Evolutionary conservation across 2,329 filamentous ascomycete genomes (phyloP), one percentile per base, ranked within the genome.

Genomic region (Curvularia verruculosa): DNA sequence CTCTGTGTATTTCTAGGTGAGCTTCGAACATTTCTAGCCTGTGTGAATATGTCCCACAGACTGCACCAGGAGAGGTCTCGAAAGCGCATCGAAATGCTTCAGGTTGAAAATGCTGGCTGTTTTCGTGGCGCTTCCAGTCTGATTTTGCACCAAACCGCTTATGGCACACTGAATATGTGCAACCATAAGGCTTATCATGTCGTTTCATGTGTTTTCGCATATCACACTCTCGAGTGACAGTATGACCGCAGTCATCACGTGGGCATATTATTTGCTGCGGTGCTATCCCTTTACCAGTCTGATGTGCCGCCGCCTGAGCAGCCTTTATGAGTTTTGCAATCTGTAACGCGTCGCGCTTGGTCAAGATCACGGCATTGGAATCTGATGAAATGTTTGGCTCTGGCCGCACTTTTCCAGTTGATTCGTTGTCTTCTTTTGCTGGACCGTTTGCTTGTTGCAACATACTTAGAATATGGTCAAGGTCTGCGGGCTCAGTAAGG

Each of bases 41-140:
- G 63, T 85, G 82, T 69, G 84, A 88, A 13, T 87, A 77, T 59
- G 82, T 84, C 8, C 79, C 82, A 66, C 90, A 95, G 3, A 50
- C 34, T 13, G 44, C 52, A 19, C 54, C 46, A 3, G 53, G 24
- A 1, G 45, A 18, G 1, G 52, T 10, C 12, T 44, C 21, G 5
- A 58, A 68, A 28, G 84, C 80, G 70, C 92, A 96, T 28, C 84
- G 85, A 87, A 90, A 96, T 46, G 83, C 82, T 68, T 92, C 88
- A 5, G 84, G 75, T 56, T 89, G 85, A 59, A 85, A 86, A 72
- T 96, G 92, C 68, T 94, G 89, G 15, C 85, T 87, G 63, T 87
- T 89, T 70, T 97, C 94, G 69, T 97, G 93, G 1, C 93, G 86
- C 72, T 96, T 96, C 93, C 87, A 97, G 75, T 97, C 93, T 57